phyloP scores from a whole-genome alignment of 2,329 filamentous ascomycete genomes.

The Helotiales sp. region DNA sequence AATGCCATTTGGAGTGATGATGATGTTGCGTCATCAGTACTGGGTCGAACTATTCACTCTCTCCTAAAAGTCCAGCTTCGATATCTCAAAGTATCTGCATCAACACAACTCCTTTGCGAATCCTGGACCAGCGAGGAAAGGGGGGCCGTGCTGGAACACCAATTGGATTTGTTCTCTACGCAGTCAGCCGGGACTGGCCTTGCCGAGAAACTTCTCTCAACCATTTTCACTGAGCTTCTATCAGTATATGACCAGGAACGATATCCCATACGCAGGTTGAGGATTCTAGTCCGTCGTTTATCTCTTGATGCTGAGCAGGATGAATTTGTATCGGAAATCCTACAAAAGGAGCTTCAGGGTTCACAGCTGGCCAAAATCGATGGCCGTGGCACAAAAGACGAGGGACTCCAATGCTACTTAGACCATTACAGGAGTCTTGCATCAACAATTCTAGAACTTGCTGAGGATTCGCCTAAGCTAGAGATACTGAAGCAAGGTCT shows the following conservation, averaged over 20 bases:
- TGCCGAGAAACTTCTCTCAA: conserved; percentile 28
- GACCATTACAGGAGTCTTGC: conserved; percentile 37
- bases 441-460: conserved; percentile 37
- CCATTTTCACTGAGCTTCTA: conserved; percentile 35
- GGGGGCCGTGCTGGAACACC: conserved; percentile 64
- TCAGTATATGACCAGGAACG: conserved; percentile 35
- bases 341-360: conserved; percentile 25
- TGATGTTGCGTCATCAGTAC: conserved; percentile 53
- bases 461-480: conserved; percentile 34
- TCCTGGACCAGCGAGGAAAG: conserved; percentile 54
- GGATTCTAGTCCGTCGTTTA: conserved; percentile 37
- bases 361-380: conserved; percentile 12
- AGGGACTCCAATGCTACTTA: conserved; percentile 34
- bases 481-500: conserved; percentile 35
- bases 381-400: conserved; percentile 35
- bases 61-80: conserved; percentile 63
- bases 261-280: conserved; percentile 42
- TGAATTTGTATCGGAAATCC: conserved; percentile 17
- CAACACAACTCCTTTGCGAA: conserved; percentile 44
- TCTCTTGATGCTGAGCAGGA: conserved; percentile 28
- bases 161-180: conserved; percentile 53
- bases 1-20: conserved; percentile 57
- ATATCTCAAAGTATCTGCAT: conserved; percentile 61
- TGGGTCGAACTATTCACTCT: conserved; percentile 64
- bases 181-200: conserved; percentile 27